Base-by-base conservation (phyloP, 1,139 yeast species). In the Nakaseomyces glabratus region DNA sequence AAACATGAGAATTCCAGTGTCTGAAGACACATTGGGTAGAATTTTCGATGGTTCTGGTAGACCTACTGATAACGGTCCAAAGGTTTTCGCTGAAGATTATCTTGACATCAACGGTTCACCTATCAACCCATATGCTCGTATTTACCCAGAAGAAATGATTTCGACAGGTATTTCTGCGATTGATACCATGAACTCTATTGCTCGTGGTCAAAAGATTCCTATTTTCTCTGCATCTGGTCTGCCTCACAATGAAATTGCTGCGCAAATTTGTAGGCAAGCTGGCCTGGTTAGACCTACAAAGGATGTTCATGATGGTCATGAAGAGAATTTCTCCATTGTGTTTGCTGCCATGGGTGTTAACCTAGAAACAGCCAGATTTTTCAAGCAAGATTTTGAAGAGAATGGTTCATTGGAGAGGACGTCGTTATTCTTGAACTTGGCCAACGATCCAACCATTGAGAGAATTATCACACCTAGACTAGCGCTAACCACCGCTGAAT, bases 231-330 rank as follows among this genome's bases (percentile, higher is more conserved):
- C 98, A 29, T 86, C 97, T 38, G 99, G 99, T 69, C 76, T 90
- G 60, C 99, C 99, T 39, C 99, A 90, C 66, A 93, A 90, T 60
- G 98, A 93, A 66, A 88, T 90, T 66, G 99, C 99, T 43, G 98
- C 99, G 31, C 99, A 90, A 66, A 90, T 90, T 63, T 90, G 97
- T 73, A 86, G 99, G 69, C 99, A 90, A 68, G 98, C 99, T 31
- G 96, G 97, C 52, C 74, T 90, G 59, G 98, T 93, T 40, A 82
- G 98, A 67, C 98, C 99, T 55, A 90, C 98, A 34, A 90, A 90
- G 68, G 99, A 90, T 62, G 98, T 90, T 40, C 98, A 90, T 61
- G 99, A 90, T 64, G 99, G 98, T 55, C 99, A 90, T 62, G 98
- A 90, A 66, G 99, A 90, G 53, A 90, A 90, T 65, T 90, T 90